phyloP scores from a whole-genome alignment of 345 rosid genomes.

The Gossypium bickii region DNA sequence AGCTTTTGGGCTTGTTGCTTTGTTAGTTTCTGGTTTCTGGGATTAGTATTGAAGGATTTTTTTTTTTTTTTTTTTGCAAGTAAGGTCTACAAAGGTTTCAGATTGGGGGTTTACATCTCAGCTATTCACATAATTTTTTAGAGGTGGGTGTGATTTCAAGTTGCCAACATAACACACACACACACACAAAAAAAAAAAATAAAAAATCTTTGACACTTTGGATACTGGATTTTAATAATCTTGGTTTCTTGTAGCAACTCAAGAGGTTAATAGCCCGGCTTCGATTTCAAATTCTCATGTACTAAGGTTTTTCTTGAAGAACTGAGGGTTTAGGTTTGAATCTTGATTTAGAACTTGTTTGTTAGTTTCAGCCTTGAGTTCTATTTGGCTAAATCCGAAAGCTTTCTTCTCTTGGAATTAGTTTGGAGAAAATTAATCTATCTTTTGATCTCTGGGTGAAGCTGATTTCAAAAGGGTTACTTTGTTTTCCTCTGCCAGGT shows the following conservation, averaged over 20 bases:
- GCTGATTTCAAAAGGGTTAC: neutral
- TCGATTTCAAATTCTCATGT: neutral
- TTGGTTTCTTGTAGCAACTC: neutral
- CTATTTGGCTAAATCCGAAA: neutral
- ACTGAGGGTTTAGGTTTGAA: neutral
- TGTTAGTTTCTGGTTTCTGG: neutral
- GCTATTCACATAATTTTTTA: neutral
- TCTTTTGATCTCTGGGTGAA: neutral
- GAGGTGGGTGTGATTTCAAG: neutral
- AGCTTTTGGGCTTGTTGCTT: neutral
- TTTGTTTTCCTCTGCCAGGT: constrained; percentile 35
- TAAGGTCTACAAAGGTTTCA: neutral
- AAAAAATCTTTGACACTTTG: neutral
- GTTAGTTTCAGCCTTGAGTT: neutral
- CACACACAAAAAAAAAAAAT: neutral
- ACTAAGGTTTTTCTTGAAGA: neutral
- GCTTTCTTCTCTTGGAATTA: neutral
- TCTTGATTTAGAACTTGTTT: neutral
- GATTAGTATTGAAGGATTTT: neutral
- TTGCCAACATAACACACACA: neutral
- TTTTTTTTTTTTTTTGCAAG: too few species aligned
- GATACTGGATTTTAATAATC: neutral
- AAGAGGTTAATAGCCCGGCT: neutral
- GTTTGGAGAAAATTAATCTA: neutral
- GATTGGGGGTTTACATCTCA: too few species aligned